phyloP scores from a whole-genome alignment of 331 rosid species.

The Prunus yedoensis region DNA sequence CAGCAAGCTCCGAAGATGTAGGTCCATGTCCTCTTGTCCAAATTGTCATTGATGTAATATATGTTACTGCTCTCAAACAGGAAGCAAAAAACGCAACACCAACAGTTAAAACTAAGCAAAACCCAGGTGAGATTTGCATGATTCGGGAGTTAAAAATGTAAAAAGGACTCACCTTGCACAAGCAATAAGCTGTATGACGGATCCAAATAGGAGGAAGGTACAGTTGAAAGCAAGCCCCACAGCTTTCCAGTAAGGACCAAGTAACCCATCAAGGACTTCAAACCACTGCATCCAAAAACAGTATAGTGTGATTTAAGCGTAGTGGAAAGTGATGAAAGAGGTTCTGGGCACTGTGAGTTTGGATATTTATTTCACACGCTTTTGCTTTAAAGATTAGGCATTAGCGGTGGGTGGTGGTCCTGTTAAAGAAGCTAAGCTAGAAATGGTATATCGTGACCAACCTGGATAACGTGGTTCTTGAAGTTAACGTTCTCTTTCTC shows the following conservation, averaged over 20 bases:
- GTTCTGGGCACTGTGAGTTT: slow-evolving; percentile 11
- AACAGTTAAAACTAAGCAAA: neutral
- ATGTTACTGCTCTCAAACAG: slow-evolving; percentile 61
- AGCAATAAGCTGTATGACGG: slow-evolving; percentile 96
- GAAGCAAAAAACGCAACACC: neutral
- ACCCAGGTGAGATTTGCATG: slow-evolving; percentile 19
- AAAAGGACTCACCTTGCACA: slow-evolving; percentile 70
- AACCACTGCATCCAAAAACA: slow-evolving; percentile 66
- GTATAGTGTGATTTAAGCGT: neutral
- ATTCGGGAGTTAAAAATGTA: slow-evolving; percentile 1
- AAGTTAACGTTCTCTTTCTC: slow-evolving; percentile 84
- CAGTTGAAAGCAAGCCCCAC: slow-evolving; percentile 93
- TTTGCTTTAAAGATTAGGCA: slow-evolving; percentile 16
- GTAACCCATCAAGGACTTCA: slow-evolving; percentile 91
- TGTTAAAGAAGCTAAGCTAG: neutral
- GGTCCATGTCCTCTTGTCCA: slow-evolving; percentile 98
- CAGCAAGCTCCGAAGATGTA: slow-evolving; percentile 99
- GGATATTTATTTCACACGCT: neutral
- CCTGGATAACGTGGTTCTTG: slow-evolving; percentile 98
- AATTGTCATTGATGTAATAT: slow-evolving; percentile 80
- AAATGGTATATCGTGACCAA: slow-evolving; percentile 21
- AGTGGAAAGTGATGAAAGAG: too few species aligned
- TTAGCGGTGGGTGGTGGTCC: slow-evolving; percentile 18
- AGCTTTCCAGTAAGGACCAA: slow-evolving; percentile 92
- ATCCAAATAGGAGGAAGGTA: slow-evolving; percentile 93